Evolutionary conservation across 2,329 filamentous ascomycete species (phyloP), one percentile per base, ranked within the genome.

Genomic region (Pseudocercospora eumusae): DNA sequence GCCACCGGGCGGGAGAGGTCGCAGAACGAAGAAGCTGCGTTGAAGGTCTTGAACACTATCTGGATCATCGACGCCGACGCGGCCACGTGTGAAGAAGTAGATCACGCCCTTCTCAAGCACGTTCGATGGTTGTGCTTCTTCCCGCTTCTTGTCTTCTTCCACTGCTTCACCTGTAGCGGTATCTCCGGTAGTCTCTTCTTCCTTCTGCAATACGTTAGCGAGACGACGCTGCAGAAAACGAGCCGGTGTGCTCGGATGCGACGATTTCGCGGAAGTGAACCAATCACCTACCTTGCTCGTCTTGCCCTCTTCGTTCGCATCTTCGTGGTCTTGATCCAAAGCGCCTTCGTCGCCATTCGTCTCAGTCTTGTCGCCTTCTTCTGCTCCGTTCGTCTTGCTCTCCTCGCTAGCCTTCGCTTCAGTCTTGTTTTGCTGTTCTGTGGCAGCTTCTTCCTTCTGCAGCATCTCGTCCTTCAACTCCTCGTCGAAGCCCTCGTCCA

Each of bases 21-120:
- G 86, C 3, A 96, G 83, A 13, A 96, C 83, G 70, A 96, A 87
- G 78, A 89, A 93, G 65, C 84, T 92, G 54, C 91, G 88, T 45
- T 89, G 86, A 54, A 96, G 84, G 57, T 96, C 92, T 44, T 83
- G 77, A 0, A 93, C 81, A 50, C 83, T 82, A 18, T 88, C 82
- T 0, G 91, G 88, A 6, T 90, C 82, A 4, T 91, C 85, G 25
- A 90, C 82, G 56, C 86, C 85, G 40, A 96, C 90, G 11, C 91
- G 87, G 7, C 87, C 86, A 18, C 92, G 88, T 70, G 89, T 88
- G 80, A 96, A 96, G 82, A 96, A 96, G 80, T 96, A 96, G 68
- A 96, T 87, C 69, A 95, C 84, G 3, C 92, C 92, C 71, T 95
- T 96, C 72, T 97, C 92, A 2, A 96, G 81, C 23, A 96, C 86